Percentiles rank a stretch among this genome's conserved stretches.
phyloP scores from a whole-genome alignment of 1,139 yeast species.

The Suhomyces choctaworum region DNA sequence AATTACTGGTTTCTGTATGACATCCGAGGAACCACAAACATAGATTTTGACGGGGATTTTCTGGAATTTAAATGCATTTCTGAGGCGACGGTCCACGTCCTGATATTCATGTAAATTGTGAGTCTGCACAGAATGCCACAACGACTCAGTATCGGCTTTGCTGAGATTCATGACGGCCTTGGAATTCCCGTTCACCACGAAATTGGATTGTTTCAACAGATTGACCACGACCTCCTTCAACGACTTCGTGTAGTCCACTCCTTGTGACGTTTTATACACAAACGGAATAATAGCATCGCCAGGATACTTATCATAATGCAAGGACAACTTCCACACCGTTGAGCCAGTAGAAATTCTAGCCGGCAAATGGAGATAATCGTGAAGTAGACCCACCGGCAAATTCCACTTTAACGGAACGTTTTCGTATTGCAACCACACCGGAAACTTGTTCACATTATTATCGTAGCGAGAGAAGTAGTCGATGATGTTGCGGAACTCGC shows the following conservation, averaged over 20 bases:
- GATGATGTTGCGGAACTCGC: slow-evolving; percentile 42
- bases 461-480: slow-evolving; percentile 45
- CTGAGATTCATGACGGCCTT: slow-evolving; percentile 75
- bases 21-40: slow-evolving; percentile 45
- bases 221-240: slow-evolving; percentile 64
- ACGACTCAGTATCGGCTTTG: slow-evolving; percentile 52
- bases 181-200: slow-evolving; percentile 68
- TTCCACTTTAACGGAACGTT: slow-evolving; percentile 73
- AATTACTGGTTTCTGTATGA: slow-evolving; percentile 51
- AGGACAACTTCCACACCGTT: slow-evolving; percentile 49
- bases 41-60: slow-evolving; percentile 63
- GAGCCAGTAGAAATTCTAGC: slow-evolving; percentile 3
- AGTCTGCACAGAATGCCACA: slow-evolving; percentile 56
- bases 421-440: slow-evolving; percentile 69
- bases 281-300: slow-evolving; percentile 53
- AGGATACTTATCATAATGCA: slow-evolving; percentile 51
- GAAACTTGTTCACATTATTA: slow-evolving; percentile 27
- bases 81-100: slow-evolving; percentile 28
- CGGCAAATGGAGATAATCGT: slow-evolving; percentile 48
- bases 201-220: slow-evolving; percentile 78
- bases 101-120: slow-evolving; percentile 31
- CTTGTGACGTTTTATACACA: slow-evolving; percentile 11
- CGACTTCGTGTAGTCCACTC: slow-evolving; percentile 26
- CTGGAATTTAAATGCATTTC: slow-evolving; percentile 36
- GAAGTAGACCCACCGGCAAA: slow-evolving; percentile 71